Evolutionary conservation across 164 flowering plant species (phyloP), one percentile per base, ranked within the genome.

Genomic region (Cinnamomum micranthum): DNA sequence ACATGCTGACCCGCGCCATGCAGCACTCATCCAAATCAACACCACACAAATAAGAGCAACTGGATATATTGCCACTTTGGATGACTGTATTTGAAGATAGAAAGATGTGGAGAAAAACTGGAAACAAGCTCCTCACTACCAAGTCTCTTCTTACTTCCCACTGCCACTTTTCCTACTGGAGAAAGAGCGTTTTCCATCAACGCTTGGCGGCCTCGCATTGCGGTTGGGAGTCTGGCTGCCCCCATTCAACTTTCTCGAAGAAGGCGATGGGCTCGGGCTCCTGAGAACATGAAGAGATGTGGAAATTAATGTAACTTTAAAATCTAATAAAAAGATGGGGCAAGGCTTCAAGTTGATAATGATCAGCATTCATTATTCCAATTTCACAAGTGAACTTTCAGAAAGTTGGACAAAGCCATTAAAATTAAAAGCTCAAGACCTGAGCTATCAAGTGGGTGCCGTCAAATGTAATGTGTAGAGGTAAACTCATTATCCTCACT

Each of bases 241-340:
- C 15, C 88, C 90, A 73, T 78, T 88, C 10, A 80, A 17, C 60
- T 70, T 76, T 77, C 91, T 92, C 50, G 83, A 79, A 25, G 90
- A 89, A n/a, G 91, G 89, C 2, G 95, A 87, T 63, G 96, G 77
- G 73, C 81, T 83, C 65, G 81, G 74, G 65, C 76, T 85, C 81
- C 81, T 83, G 27, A 27, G n/a, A 28, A 67, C n/a, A 67, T 22
- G 47, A 66, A 27, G 47, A 19, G 47, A 67, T 12, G 19, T 25
- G 2, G 28, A 20, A 31, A 15, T 25, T 67, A 25, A 17, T 12
- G 6, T 2, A 31, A 67, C 19, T 25, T 15, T 4, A 10, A 15
- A 19, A 31, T 31, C 47, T 35, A 28, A 19, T 25, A 17, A 13
- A 27, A 31, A 3, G 6, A 27, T 17, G 17, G 6, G n/a, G 15